Percentiles rank a stretch among this genome's conserved stretches.
These are phyloP conservation scores for Torrubiella hemipterigena DNA, from an alignment of 2,329 filamentous ascomycete species.

Conservation along the genomic window DNA sequence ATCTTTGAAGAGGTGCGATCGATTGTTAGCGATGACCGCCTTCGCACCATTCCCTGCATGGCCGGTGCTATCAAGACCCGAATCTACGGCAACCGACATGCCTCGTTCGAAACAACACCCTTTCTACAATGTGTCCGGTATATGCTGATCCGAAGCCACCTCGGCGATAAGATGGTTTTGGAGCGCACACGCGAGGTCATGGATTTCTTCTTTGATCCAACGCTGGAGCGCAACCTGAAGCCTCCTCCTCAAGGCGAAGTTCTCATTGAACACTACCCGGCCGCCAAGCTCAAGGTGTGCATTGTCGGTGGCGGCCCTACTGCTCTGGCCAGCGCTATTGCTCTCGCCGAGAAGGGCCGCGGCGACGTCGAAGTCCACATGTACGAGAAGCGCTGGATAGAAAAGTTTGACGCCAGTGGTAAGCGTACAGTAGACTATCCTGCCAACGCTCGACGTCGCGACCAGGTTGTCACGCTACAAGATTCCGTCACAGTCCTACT, in stretches of 20 bases:
- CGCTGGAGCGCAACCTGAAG: slow-evolving; percentile 15
- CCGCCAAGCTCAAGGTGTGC: slow-evolving; percentile 15
- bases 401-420: slow-evolving; percentile 9
- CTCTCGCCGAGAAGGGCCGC: slow-evolving; percentile 19
- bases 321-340: slow-evolving; percentile 18
- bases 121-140: slow-evolving; percentile 21
- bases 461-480: slow-evolving; percentile 23
- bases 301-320: slow-evolving; percentile 21
- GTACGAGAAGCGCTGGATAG: slow-evolving; percentile 21
- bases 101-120: slow-evolving; percentile 15
- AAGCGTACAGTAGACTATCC: slow-evolving; percentile 16
- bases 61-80: slow-evolving; percentile 15
- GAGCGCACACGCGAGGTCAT: slow-evolving; percentile 14
- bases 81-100: slow-evolving; percentile 17
- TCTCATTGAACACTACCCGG: slow-evolving; percentile 16
- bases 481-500: slow-evolving; percentile 19
- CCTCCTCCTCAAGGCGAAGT: slow-evolving; percentile 11
- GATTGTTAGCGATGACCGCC: slow-evolving; percentile 14
- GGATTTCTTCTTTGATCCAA: slow-evolving; percentile 24
- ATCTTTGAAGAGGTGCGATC: slow-evolving; percentile 13
- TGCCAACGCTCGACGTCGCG: slow-evolving; percentile 15
- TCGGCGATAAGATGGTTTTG: slow-evolving; percentile 11
- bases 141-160: slow-evolving; percentile 18
- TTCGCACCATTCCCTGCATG: slow-evolving; percentile 14
- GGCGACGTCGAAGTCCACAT: slow-evolving; percentile 20